Evolutionary conservation across 495 filamentous ascomycete genomes (phyloP), one percentile per base, ranked within the genome.

Genomic region (Neurospora africana): DNA sequence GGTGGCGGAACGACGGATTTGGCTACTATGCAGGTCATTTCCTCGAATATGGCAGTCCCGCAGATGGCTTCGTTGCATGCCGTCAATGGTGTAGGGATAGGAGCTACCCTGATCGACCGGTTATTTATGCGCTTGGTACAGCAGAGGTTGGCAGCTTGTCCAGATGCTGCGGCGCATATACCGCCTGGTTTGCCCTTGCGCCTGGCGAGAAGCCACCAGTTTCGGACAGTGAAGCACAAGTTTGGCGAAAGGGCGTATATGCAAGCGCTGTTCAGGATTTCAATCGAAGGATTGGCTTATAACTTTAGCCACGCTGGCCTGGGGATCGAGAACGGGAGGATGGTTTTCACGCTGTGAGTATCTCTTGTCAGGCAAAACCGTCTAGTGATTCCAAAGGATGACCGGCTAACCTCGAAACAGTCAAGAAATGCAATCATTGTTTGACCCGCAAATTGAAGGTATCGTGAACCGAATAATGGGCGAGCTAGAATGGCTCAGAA

Each of bases 381-480:
- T 23, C 21, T 3, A 10, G 36, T 69, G 10, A 68, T 37, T 33
- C 33, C 61, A 27, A 27, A 4, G 17, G 7, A 17, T 15, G 43
- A 17, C 47, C 77, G 27, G 70, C 36, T n/a, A 58, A 37, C 8
- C 44, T 23, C 33, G 5, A 65, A 73, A 68, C 72, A 85, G 81
- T 68, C 78, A 84, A 68, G 86, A 87, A 44, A 78, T 89, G 15
- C 82, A 86, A 68, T 73, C 73, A 11, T 73, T 88, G 15, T 91
- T 91, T 74, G 87, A 91, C 69, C 75, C 75, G 2, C 89, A 89
- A 69, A 80, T 88, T 30, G 76, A 85, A 10, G 83, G 84, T 61
- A 87, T 90, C 69, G 83, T 83, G 68, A 74, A 74, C 21, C 80
- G 86, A 19, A 83, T 90, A 30, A 83, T 88, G 74, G 78, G 82